phyloP scores from a whole-genome alignment of 208 protist genomes.

The Acanthamoeba sp. region DNA sequence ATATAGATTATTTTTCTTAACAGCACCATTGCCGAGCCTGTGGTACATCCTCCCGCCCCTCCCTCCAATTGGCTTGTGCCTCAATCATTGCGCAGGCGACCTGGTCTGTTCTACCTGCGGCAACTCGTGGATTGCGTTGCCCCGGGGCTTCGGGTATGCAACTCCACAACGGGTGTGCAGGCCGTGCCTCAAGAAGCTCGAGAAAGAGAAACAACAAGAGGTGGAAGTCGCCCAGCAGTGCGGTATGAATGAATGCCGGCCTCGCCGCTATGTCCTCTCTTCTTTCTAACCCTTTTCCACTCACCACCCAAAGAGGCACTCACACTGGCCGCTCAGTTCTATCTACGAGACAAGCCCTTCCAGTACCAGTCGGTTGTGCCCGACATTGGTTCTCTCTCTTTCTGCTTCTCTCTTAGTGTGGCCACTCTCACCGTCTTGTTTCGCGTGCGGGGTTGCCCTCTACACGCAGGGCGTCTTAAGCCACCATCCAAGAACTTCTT shows the following conservation, averaged over 20 bases:
- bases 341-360: slow-evolving; percentile 48
- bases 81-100: background rate
- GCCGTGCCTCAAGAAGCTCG: background rate
- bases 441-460: background rate
- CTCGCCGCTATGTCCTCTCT: background rate
- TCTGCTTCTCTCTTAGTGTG: too few species aligned
- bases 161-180: slow-evolving; percentile 33
- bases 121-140: background rate
- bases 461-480: slow-evolving; percentile 4
- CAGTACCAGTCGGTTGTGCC: background rate
- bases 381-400: slow-evolving; percentile 24
- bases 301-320: background rate
- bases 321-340: slow-evolving; percentile 26
- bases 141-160: background rate
- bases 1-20: background rate
- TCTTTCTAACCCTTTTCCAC: background rate
- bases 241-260: background rate
- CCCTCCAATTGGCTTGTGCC: background rate
- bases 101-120: slow-evolving; percentile 11
- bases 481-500: slow-evolving; percentile 43
- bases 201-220: slow-evolving; percentile 36
- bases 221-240: background rate
- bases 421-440: background rate
- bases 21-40: slow-evolving; percentile 53
- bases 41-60: background rate